phyloP scores from a whole-genome alignment of 805 yeast genomes.

The Candida ascalaphidarum region DNA sequence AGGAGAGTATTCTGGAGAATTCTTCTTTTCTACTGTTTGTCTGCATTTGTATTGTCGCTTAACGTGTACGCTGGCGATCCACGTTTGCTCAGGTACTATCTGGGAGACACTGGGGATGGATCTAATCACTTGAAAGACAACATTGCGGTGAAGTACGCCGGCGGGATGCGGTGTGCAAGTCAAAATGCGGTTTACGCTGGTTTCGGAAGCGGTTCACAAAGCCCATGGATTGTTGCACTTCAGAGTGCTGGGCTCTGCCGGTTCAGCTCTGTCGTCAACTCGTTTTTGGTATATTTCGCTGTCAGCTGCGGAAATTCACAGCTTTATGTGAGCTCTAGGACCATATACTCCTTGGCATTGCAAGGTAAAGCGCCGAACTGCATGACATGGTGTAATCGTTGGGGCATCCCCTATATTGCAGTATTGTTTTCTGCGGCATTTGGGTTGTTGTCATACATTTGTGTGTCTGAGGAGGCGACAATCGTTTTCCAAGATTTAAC shows the following conservation, averaged over 20 bases:
- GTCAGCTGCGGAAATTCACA: conserved; percentile 39
- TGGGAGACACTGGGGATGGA: conserved; percentile 23
- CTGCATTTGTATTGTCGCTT: conserved; percentile 61
- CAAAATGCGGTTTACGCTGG: conserved; percentile 20
- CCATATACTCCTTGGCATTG: conserved; percentile 32
- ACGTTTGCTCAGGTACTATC: conserved; percentile 48
- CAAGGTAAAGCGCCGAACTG: conserved; percentile 53
- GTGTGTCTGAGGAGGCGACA: conserved; percentile 50
- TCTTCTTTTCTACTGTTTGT: conserved; percentile 52
- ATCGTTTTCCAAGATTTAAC: conserved; percentile 59
- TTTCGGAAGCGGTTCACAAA: conserved; percentile 31
- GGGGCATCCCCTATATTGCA: conserved; percentile 68
- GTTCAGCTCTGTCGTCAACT: conserved; percentile 32
- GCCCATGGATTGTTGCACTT: conserved; percentile 38
- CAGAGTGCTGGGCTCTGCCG: conserved; percentile 30
- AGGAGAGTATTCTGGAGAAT: conserved; percentile 68
- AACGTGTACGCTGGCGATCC: conserved; percentile 77
- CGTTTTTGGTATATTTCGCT: conserved; percentile 37
- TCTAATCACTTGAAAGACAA: conserved; percentile 12
- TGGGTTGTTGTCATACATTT: conserved; percentile 52
- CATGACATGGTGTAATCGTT: conserved; percentile 49
- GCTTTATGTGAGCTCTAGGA: conserved; percentile 34
- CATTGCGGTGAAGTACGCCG: conserved; percentile 23
- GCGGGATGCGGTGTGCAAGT: conserved; percentile 25
- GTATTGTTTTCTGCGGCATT: conserved; percentile 57